phyloP scores from a whole-genome alignment of 1,284 basidiomycete species.

The Naganishia sp. region DNA sequence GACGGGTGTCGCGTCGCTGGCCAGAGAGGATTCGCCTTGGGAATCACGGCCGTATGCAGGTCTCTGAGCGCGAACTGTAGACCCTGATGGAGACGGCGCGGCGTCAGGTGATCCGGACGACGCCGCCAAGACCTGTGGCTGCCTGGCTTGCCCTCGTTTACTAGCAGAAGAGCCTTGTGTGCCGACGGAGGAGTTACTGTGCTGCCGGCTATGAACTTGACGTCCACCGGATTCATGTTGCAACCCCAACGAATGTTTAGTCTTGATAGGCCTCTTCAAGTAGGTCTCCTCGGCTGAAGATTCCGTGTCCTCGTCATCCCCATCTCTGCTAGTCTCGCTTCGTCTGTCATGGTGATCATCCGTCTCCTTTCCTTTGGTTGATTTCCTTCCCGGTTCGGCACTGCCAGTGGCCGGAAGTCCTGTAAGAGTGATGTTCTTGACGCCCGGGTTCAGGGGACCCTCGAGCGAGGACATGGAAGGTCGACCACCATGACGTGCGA shows the following conservation, averaged over 20 bases:
- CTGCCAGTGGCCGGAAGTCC: conserved; percentile 13
- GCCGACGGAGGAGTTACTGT: neutral
- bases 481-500: conserved; percentile 61
- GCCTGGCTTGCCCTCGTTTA: no score
- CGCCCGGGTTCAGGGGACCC: conserved; percentile 34
- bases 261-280: conserved; percentile 34
- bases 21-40: neutral
- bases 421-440: conserved; percentile 23
- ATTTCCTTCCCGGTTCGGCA: conserved; percentile 25
- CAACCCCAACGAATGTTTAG: conserved; percentile 1
- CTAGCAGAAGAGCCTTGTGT: neutral
- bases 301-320: conserved; percentile 66
- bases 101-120: neutral
- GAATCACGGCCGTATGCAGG: conserved; percentile 4
- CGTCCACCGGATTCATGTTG: neutral
- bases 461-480: conserved; percentile 57
- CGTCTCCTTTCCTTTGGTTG: conserved; percentile 50
- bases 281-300: conserved; percentile 42
- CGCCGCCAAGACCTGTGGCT: neutral
- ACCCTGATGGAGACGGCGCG: neutral
- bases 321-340: conserved; percentile 68
- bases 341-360: conserved; percentile 24
- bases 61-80: neutral
- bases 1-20: conserved; percentile 3
- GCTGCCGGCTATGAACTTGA: conserved; percentile 7